Base-by-base conservation (phyloP, 2,329 filamentous ascomycete species). In the Chalaropsis ovoidea region DNA sequence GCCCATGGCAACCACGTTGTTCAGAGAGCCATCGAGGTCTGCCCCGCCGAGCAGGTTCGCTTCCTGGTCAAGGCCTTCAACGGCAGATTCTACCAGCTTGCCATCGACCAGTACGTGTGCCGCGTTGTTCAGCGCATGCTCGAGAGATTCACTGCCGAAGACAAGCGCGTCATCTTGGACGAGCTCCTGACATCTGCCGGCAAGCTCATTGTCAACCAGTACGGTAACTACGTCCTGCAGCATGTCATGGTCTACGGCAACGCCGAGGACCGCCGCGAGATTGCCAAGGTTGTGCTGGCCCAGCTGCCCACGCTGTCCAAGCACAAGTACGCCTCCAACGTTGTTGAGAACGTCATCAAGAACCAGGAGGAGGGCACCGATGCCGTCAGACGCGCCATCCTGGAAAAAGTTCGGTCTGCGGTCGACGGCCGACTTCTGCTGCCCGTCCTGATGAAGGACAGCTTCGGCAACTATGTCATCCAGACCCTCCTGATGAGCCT, bases 1-100 rank as follows among this genome's bases (percentile, higher is more conserved):
- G 85, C 90, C 73, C 94, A 96, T 70, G 94, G 93, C 65, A 99
- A 99, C 74, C 94, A 99, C 70, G 94, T 99, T 35, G 86, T 99
- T 19, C 94, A 97, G 72, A 96, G 95, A 75, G 87, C 93, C 10
- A 91, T 99, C 67, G 87, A 94, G 71, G 80, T 87, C 70, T 83
- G 93, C 67, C 89, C 90, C 0, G 82, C 85, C 1, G 80, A 89
- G 69, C 85, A 93, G 71, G 88, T 96, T 58, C 86, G 86, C 69
- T 95, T 95, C 75, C 87, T 97, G 74, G 87, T 95, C 76, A 82
- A 89, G 62, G 85, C 88, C 1, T 88, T 96, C 76, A 83, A 82
- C 62, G 87, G 86, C 8, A 85, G 92, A 67, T 86, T 96, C 22
- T 84, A 84, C 56, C 78, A 81, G 60, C 81, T 96, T 42, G 86